phyloP scores from a whole-genome alignment of 2,329 filamentous ascomycete genomes.

The Colletotrichum magnum region DNA sequence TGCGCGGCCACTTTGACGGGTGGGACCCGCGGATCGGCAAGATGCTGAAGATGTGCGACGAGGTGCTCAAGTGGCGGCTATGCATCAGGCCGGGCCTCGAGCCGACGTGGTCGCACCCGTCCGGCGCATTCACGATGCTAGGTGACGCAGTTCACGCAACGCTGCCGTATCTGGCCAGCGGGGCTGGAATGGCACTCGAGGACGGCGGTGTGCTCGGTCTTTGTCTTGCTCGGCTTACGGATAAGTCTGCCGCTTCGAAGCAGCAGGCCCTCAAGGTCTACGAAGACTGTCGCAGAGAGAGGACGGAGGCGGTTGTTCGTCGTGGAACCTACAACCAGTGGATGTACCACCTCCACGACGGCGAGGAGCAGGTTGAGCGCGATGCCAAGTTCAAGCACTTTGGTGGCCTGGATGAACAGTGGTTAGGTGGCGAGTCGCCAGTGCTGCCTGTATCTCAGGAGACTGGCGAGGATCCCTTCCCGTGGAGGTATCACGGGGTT shows the following conservation, averaged over 20 bases:
- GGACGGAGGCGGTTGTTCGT: constrained; percentile 72
- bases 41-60: constrained; percentile 68
- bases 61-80: constrained; percentile 73
- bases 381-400: constrained; percentile 56
- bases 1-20: constrained; percentile 63
- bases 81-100: constrained; percentile 68
- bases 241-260: constrained; percentile 54
- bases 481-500: constrained; percentile 57
- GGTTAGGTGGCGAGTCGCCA: constrained; percentile 45
- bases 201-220: constrained; percentile 71
- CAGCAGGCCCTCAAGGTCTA: constrained; percentile 60
- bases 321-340: constrained; percentile 73
- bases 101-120: constrained; percentile 68
- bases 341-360: constrained; percentile 74
- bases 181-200: constrained; percentile 73
- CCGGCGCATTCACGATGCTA: constrained; percentile 69
- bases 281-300: constrained; percentile 68
- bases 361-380: constrained; percentile 66
- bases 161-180: constrained; percentile 70
- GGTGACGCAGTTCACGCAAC: constrained; percentile 77
- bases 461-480: constrained; percentile 57
- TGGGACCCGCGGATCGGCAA: constrained; percentile 73
- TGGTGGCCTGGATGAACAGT: constrained; percentile 48
- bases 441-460: constrained; percentile 45
- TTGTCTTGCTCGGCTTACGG: constrained; percentile 63